Evolutionary conservation across 129 eudicot species (phyloP), one percentile per base, ranked within the genome.

Genomic region (Dittrichia graveolens): DNA sequence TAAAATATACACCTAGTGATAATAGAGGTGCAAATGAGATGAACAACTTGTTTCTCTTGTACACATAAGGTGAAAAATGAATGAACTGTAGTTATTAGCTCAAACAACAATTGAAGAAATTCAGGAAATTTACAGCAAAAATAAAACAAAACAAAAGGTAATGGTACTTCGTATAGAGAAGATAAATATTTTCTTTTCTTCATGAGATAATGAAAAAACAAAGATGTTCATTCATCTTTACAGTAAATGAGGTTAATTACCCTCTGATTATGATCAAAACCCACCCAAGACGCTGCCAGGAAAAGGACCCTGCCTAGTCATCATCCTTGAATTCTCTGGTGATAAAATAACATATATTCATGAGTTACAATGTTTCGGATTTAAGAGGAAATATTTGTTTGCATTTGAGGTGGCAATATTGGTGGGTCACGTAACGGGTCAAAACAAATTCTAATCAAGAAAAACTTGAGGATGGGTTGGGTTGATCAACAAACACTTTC

Each of bases 261-360:
- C 71, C 77, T 74, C 72, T 61, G 34, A 59, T 56, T 3, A 13
- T 55, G 58, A 65, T 52, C 73, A 52, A 43, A 43, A 45, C 65
- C 72, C 31, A 12, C 34, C 71, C 43, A 72, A 58, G 45, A 44
- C 12, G 60, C 69, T 53, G 50, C 74, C 66, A n/a, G 61, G 61
- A 57, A 40, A 72, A 71, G 71, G 40, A 65, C 4, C 7, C 34
- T 46, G 7, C 62, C 79, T 78, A 94, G 67, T 94, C 98, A 58
- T 94, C 98, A 61, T 94, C 98, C 79, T 90, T 90, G 91, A 94
- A 94, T 85, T 94, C 98, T 80, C 98, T 94, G 98, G 64, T 16
- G 71, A 76, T 56, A 56, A 78, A 78, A 65, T 58, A 42, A 66
- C 53, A 71, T 24, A 37, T 47, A 3, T 43, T 43, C 73, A 15